These are phyloP conservation scores for Craterostigma plantagineum DNA, from an alignment of 257 asterid species.

Conservation along the genomic window DNA sequence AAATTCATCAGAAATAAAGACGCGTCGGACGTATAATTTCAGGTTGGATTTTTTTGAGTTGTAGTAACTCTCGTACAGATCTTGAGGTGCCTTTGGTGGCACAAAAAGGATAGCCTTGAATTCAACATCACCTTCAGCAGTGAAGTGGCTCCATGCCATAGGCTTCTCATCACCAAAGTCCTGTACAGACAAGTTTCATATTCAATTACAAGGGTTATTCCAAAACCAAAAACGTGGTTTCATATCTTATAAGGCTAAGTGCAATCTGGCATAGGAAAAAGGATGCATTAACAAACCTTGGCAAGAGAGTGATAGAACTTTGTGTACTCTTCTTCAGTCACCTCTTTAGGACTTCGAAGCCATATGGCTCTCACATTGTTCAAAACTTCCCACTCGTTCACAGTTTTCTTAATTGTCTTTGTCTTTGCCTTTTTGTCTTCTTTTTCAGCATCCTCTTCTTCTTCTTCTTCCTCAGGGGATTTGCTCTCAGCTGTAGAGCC, in stretches of 20 bases:
- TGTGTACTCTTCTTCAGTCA: conserved; percentile 71
- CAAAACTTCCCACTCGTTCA: conserved; percentile 81
- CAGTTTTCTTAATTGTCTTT: conserved; percentile 57
- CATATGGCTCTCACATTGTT: conserved; percentile 88
- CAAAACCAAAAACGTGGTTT: neutral
- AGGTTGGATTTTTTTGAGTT: conserved; percentile 69
- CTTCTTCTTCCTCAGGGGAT: conserved; percentile 53
- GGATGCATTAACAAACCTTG: conserved; percentile 25
- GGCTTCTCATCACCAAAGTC: conserved; percentile 83
- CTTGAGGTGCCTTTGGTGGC: conserved; percentile 92
- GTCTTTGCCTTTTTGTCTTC: conserved; percentile 69
- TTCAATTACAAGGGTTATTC: neutral
- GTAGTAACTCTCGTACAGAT: conserved; percentile 84
- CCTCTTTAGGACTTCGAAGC: conserved; percentile 83
- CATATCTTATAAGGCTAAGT: neutral
- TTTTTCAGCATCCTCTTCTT: conserved; percentile 52
- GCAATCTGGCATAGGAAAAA: neutral
- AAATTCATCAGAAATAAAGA: conserved; percentile 86
- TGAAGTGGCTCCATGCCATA: conserved; percentile 78
- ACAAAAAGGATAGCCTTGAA: conserved; percentile 77
- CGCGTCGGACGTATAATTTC: conserved; percentile 70
- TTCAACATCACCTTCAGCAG: conserved; percentile 93
- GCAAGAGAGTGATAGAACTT: conserved; percentile 77
- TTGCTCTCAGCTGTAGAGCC: conserved; percentile 46
- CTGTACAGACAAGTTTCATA: conserved; percentile 16